A percentile compares a stretch with the other conserved stretches of the same genome.
Conservation (phyloP, 805 yeast genomes). For the Hagleromyces aurorensis region DNA sequence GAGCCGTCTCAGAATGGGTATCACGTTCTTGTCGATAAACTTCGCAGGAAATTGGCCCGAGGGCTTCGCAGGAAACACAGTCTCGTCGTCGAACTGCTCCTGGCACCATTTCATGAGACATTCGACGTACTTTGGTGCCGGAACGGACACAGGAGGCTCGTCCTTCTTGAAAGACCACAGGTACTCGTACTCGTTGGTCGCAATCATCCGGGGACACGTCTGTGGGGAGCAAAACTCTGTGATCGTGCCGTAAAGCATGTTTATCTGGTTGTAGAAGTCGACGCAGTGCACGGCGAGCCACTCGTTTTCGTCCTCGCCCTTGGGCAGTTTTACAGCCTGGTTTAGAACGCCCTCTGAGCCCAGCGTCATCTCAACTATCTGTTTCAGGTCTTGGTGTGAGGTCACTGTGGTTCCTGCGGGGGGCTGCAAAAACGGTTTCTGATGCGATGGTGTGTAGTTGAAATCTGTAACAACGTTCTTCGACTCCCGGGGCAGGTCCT, state of each 20-base stretch:
- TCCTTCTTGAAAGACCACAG: slow-evolving; percentile 84
- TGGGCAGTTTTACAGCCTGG: slow-evolving; percentile 90
- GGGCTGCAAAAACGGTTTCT: slow-evolving; percentile 28
- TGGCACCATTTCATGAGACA: slow-evolving; percentile 93
- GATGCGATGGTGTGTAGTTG: slow-evolving; percentile 33
- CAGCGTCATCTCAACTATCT: slow-evolving; percentile 88
- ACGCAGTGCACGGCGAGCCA: slow-evolving; percentile 98
- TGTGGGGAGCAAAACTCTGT: slow-evolving; percentile 93
- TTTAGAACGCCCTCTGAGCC: slow-evolving; percentile 88
- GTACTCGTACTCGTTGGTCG: slow-evolving; percentile 94
- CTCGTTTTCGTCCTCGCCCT: slow-evolving; percentile 83
- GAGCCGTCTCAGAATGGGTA: slow-evolving; percentile 81
- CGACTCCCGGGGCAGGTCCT: slow-evolving; percentile 6
- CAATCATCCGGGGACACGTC: slow-evolving; percentile 96
- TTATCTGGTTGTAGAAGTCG: slow-evolving; percentile 91
- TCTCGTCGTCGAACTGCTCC: slow-evolving; percentile 82
- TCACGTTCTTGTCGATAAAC: slow-evolving; percentile 61
- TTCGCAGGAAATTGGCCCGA: slow-evolving; percentile 90
- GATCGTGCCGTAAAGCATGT: slow-evolving; percentile 92
- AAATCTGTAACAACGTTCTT: slow-evolving; percentile 25
- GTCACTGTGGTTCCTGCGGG: slow-evolving; percentile 34
- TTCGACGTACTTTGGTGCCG: slow-evolving; percentile 95
- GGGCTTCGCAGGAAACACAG: slow-evolving; percentile 78
- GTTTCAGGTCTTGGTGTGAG: slow-evolving; percentile 67
- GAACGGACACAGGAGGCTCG: slow-evolving; percentile 70